These are phyloP conservation scores for Candida chilensis DNA, from an alignment of 805 yeast species.

Conservation along the genomic window DNA sequence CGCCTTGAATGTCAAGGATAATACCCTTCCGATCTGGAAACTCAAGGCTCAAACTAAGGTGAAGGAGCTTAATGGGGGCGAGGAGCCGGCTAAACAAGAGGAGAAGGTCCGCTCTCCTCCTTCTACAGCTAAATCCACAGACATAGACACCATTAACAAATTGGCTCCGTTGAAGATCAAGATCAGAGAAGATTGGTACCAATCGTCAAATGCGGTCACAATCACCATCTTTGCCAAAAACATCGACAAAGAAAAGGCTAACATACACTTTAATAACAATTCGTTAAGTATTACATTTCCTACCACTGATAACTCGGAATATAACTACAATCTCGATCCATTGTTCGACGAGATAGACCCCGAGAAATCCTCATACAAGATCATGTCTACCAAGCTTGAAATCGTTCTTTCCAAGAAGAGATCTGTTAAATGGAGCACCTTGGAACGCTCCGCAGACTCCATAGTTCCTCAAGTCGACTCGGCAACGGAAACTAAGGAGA, in stretches of 20 bases:
- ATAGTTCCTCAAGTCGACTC: background rate
- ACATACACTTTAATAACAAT: slow-evolving; percentile 24
- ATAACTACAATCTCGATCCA: slow-evolving; percentile 46
- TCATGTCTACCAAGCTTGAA: slow-evolving; percentile 73
- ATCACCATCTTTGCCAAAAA: slow-evolving; percentile 66
- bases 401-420: slow-evolving; percentile 42
- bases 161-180: slow-evolving; percentile 26
- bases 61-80: slow-evolving; percentile 12
- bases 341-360: slow-evolving; percentile 43
- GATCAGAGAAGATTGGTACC: slow-evolving; percentile 65
- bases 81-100: slow-evolving; percentile 4
- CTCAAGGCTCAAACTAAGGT: slow-evolving; percentile 22
- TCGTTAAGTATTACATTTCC: slow-evolving; percentile 38
- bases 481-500: background rate
- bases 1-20: slow-evolving; percentile 30
- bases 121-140: slow-evolving; percentile 10
- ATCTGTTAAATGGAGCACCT: slow-evolving; percentile 42
- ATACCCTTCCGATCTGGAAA: slow-evolving; percentile 39
- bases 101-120: slow-evolving; percentile 3
- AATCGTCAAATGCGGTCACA: slow-evolving; percentile 44
- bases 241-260: slow-evolving; percentile 39
- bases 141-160: slow-evolving; percentile 21
- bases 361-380: slow-evolving; percentile 29
- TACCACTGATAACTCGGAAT: slow-evolving; percentile 41
- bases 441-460: slow-evolving; percentile 26